Evolutionary conservation across 306 rosid genomes (phyloP).

Genomic region (Cucurbita maxima): DNA sequence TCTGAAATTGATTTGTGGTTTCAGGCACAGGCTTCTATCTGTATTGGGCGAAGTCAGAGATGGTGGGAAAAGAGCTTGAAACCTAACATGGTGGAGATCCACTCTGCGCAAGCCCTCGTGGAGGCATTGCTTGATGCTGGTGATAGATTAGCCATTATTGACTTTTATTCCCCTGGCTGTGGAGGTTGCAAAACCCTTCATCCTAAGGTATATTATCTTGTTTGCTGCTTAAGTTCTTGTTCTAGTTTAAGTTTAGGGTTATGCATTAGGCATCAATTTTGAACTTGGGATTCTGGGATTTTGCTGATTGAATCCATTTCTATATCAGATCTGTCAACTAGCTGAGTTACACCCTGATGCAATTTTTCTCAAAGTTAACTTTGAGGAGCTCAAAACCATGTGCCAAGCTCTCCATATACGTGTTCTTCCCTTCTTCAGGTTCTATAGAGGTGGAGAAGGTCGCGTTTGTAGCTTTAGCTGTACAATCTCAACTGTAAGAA

Average conservation of each 20-base stretch:
- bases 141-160: constrained; percentile 58
- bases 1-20: background rate
- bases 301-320: background rate
- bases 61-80: constrained; percentile 73
- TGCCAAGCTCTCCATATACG: constrained; percentile 52
- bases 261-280: background rate
- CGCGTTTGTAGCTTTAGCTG: constrained; percentile 75
- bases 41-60: constrained; percentile 35
- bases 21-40: constrained; percentile 47
- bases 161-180: constrained; percentile 81
- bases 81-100: constrained; percentile 64
- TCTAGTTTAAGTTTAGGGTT: background rate
- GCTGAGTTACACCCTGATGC: constrained; percentile 53
- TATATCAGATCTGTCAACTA: constrained; percentile 65
- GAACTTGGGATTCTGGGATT: constrained; percentile 1
- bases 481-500: constrained; percentile 71
- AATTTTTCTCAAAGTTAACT: constrained; percentile 51
- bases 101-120: constrained; percentile 52
- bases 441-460: constrained; percentile 74
- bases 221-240: background rate
- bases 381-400: constrained; percentile 55
- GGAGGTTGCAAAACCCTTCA: constrained; percentile 88
- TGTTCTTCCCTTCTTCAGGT: constrained; percentile 76
- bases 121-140: constrained; percentile 50
- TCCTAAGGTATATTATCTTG: constrained; percentile 44